Evolutionary conservation across 2,329 filamentous ascomycete genomes (phyloP), one percentile per base, ranked within the genome.

Genomic region (Mollisia scopiformis): DNA sequence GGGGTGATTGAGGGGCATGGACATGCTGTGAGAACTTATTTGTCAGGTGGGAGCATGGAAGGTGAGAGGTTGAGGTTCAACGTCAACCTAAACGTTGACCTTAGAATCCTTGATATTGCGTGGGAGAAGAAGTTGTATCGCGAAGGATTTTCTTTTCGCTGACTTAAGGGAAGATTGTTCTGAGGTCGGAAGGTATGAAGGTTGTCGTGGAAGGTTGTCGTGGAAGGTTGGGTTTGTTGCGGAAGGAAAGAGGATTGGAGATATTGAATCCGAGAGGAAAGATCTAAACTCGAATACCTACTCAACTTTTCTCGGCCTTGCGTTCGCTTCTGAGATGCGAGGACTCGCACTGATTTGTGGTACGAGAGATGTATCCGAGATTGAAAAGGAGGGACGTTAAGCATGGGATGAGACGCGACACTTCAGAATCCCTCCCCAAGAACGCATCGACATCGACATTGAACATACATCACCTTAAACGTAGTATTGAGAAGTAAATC

Each of bases 191-290:
- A 19, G 23, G 19, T 57, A 23, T 25, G 11, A 13, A 31, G 16
- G 28, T 39, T 21, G 28, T 10, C 4, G n/a, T 33, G 43, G 47
- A 37, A 46, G n/a, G 21, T 41, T 41, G 51, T 56, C 49, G n/a
- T 37, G 46, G 47, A 37, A 46, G 21, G 25, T 46, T 35, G 11
- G 14, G 37, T 30, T 50, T 2, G 52, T 57, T 41, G 47, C 33
- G 46, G 28, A 57, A 43, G 50, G 59, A 58, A 50, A 53, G 54
- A 54, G 49, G 35, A 46, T 14, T 19, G 28, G 50, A 50, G 21
- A 55, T 30, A 8, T 55, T 59, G 46, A 55, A 50, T 23, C 27
- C 37, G 16, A 43, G 37, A 23, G 11, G 21, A 16, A n/a, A 46
- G n/a, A 23, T 31, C 16, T 50, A 14, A 46, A 53, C 35, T 39